Conservation (phyloP, 1,284 basidiomycete species). For the Cerioporus squamosus region DNA sequence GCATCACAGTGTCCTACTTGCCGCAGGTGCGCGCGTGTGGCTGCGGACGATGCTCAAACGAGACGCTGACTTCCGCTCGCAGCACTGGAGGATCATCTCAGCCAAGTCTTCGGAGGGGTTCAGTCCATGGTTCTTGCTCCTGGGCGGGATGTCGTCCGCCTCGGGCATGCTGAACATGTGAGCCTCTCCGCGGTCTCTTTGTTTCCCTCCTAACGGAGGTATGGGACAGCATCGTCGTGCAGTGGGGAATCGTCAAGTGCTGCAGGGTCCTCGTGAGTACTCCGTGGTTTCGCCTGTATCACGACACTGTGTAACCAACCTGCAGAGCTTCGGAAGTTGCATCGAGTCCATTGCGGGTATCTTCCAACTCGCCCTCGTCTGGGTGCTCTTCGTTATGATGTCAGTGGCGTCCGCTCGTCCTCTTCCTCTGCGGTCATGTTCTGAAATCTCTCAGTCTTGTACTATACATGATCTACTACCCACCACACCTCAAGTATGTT, state of each 20-base stretch:
- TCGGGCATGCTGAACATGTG: constrained; percentile 85
- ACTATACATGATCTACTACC: constrained; percentile 94
- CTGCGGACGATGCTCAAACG: neutral
- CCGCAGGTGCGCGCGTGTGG: constrained; percentile 70
- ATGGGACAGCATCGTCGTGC: constrained; percentile 72
- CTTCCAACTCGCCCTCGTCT: constrained; percentile 84
- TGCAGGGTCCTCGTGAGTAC: constrained; percentile 75
- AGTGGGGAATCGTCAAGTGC: constrained; percentile 87
- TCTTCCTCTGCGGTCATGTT: neutral
- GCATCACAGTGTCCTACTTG: constrained; percentile 85
- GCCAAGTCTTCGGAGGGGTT: constrained; percentile 86
- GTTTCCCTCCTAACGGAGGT: neutral
- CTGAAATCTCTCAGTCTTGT: constrained; percentile 61
- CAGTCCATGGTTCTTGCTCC: constrained; percentile 91
- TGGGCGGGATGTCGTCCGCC: constrained; percentile 87
- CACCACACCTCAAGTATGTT: constrained; percentile 77
- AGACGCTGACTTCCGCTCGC: constrained; percentile 1
- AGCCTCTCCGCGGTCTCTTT: constrained; percentile 26
- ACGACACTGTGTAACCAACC: neutral
- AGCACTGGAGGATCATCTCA: constrained; percentile 79
- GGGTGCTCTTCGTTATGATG: constrained; percentile 88
- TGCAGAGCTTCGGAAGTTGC: constrained; percentile 73
- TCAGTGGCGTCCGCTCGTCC: constrained; percentile 43
- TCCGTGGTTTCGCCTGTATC: neutral
- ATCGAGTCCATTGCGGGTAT: constrained; percentile 85